A percentile compares a stretch with the other conserved stretches of the same genome.
Evolutionary conservation across 495 filamentous ascomycete genomes (phyloP).

Genomic region (Daldinia grandis): DNA sequence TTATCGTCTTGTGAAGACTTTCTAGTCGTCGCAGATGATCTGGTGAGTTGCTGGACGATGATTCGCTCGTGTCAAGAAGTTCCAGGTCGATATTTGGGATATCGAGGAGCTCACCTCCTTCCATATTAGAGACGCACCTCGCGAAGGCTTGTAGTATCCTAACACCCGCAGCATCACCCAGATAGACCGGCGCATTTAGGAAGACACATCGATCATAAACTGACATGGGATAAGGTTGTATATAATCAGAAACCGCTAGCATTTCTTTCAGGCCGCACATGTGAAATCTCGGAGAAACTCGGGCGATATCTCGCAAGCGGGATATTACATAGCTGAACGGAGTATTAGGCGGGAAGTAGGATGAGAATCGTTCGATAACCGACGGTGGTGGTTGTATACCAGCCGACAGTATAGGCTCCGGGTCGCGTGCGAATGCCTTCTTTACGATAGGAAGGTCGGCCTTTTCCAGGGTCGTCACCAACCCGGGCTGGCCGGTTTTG

Average conservation of each 20-base stretch:
- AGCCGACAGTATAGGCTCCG: constrained; percentile 73
- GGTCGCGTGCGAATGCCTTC: constrained; percentile 67
- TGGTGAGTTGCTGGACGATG: constrained; percentile 51
- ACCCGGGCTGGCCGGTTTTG: constrained; percentile 61
- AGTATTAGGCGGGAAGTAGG: constrained; percentile 77
- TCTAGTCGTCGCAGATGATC: constrained; percentile 73
- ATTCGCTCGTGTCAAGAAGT: constrained; percentile 61
- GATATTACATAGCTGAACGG: constrained; percentile 81
- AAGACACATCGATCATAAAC: constrained; percentile 78
- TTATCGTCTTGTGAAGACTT: constrained; percentile 78
- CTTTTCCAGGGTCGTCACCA: constrained; percentile 81
- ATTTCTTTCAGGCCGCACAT: constrained; percentile 69
- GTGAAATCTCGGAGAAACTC: constrained; percentile 71
- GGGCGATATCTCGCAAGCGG: constrained; percentile 71
- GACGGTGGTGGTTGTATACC: constrained; percentile 74
- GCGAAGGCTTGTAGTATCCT: constrained; percentile 67
- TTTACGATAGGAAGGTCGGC: constrained; percentile 71
- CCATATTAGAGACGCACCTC: constrained; percentile 69
- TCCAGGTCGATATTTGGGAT: constrained; percentile 71
- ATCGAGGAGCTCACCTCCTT: constrained; percentile 70
- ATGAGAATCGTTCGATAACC: constrained; percentile 74
- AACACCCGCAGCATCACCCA: constrained; percentile 48
- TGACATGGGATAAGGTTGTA: constrained; percentile 71
- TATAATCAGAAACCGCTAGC: constrained; percentile 70
- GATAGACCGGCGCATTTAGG: constrained; percentile 69